Evolutionary conservation across 1,284 basidiomycete genomes (phyloP), one percentile per base, ranked within the genome.

Genomic region (Trametes versicolor): DNA sequence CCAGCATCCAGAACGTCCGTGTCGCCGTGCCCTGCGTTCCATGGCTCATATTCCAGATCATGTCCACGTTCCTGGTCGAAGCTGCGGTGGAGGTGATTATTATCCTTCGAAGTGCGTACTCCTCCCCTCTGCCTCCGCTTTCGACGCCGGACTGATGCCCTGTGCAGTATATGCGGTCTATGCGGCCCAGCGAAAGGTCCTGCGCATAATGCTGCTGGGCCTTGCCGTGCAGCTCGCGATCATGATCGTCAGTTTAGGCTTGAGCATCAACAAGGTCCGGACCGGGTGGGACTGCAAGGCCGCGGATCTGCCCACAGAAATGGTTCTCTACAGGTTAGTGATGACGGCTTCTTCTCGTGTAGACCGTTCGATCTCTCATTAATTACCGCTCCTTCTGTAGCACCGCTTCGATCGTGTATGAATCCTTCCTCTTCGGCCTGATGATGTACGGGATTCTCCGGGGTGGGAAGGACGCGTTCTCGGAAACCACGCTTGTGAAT

Each of bases 391-490:
- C 19, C n/a, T 45, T 17, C 12, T 25, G 4, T 45, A 81, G 80
- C 41, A 72, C 73, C 27, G 73, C 76, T 4, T 77, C 77, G 13
- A 74, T 81, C 29, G 62, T 73, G 9, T 81, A 77, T 53, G 79
- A 82, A 61, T 68, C 70, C 15, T 66, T 79, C 49, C 74, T 81
- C 2, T 80, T 82, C 63, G 62, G 52, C 6, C 65, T 81, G 32
- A 79, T 78, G 10, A 65, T 78, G 21, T 64, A 71, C 60, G 77
- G 78, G 57, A 77, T 80, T 56, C 39, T 75, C n/a, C 56, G 68
- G 21, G 73, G 75, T 10, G 58, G 71, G 25, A 72, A 73, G 27
- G 66, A 68, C 5, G 78, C 78, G 12, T 78, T 77, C 75, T 73
- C 72, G 10, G 67, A 73, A 47, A 72, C 72, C 2, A 71, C 73